Evolutionary conservation across 208 protist genomes (phyloP).

Genomic region (Leishmania amazonensis): DNA sequence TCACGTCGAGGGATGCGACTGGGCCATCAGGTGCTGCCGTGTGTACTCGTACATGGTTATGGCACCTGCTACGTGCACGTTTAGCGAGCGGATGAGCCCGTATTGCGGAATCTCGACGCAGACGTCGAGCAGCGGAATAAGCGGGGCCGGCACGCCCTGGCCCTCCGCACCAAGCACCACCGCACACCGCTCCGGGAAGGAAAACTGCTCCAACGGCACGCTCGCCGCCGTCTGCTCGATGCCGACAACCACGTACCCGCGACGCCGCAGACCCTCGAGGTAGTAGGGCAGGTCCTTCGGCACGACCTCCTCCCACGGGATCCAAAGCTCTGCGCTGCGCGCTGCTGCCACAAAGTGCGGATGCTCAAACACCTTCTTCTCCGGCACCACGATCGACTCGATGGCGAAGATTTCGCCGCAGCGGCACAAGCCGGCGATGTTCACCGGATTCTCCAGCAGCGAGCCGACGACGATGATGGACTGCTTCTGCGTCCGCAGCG

Average conservation of each 20-base stretch:
- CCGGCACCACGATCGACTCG: constrained; percentile 76
- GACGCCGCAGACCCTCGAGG: constrained; percentile 52
- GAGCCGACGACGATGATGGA: constrained; percentile 83
- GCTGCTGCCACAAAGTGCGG: constrained; percentile 88
- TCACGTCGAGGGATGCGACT: neutral
- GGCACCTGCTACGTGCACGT: constrained; percentile 92
- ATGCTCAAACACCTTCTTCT: constrained; percentile 81
- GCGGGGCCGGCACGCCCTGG: constrained; percentile 84
- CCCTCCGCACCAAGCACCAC: constrained; percentile 90
- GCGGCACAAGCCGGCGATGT: constrained; percentile 89
- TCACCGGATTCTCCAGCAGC: constrained; percentile 88
- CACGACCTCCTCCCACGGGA: constrained; percentile 78
- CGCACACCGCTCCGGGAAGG: constrained; percentile 68
- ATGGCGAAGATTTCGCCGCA: constrained; percentile 90
- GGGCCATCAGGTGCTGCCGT: constrained; percentile 74
- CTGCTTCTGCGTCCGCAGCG: constrained; percentile 53
- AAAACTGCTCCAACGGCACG: constrained; percentile 69
- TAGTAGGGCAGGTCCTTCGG: constrained; percentile 60
- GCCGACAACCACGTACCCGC: constrained; percentile 88
- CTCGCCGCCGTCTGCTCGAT: constrained; percentile 91
- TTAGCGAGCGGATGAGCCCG: constrained; percentile 90
- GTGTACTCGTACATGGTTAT: constrained; percentile 94
- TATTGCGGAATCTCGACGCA: constrained; percentile 94
- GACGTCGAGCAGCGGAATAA: constrained; percentile 80
- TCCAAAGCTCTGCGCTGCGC: constrained; percentile 90